Percentiles rank a stretch among this genome's conserved stretches.
These are phyloP conservation scores for Volvox reticuliferus DNA, from an alignment of 139 green algal species.

Conservation along the genomic window DNA sequence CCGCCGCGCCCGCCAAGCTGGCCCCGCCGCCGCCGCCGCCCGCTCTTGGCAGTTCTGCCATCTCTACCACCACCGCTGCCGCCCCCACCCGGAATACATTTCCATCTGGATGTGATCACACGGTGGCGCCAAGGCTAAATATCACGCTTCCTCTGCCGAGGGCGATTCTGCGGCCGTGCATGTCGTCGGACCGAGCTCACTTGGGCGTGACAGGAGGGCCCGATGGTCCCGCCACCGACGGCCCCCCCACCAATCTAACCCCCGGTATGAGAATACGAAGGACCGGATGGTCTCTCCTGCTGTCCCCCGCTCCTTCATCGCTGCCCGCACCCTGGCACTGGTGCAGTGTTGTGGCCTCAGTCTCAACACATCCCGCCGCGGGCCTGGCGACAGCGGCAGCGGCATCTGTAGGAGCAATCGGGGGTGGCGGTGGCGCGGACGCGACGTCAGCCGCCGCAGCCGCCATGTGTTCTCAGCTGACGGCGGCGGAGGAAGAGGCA, in stretches of 20 bases:
- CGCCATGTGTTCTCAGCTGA: not conserved
- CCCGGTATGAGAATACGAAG: too few relatives aligned
- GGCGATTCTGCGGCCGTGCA: not conserved
- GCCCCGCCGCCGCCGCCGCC: not conserved
- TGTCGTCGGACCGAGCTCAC: too few relatives aligned
- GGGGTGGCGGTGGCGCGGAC: not conserved
- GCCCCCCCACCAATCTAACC: too few relatives aligned
- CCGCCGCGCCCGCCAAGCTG: too few relatives aligned
- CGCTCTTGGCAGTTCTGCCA: not conserved
- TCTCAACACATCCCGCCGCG: not conserved
- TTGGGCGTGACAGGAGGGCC: too few relatives aligned
- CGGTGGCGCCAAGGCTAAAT: not conserved
- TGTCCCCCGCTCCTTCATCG: not conserved
- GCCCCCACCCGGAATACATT: not conserved
- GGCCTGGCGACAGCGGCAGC: not conserved
- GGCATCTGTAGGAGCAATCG: not conserved
- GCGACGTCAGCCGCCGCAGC: not conserved
- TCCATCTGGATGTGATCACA: not conserved
- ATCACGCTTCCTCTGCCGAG: not conserved
- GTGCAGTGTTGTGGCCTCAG: not conserved
- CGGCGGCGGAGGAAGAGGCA: not conserved
- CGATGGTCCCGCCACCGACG: too few relatives aligned
- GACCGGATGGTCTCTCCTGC: not conserved
- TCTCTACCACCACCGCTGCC: not conserved
- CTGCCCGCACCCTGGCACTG: not conserved